Conservation (phyloP, 139 green algal species). For the Picochlorum sp. region DNA sequence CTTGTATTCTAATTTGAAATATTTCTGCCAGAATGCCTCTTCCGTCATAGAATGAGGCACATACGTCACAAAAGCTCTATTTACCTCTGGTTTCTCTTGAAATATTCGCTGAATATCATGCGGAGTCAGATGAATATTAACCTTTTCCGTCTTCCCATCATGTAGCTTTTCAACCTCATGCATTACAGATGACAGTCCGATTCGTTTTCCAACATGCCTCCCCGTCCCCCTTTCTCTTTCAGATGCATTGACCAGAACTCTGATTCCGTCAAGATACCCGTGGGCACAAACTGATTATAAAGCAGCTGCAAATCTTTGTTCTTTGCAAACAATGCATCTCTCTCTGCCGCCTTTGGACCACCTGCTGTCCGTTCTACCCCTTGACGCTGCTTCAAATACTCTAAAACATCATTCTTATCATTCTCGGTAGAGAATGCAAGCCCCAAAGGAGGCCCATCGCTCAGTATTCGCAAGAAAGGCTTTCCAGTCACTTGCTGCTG, state of each 20-base stretch:
- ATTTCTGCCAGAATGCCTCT: constrained; percentile 45
- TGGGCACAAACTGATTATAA: constrained; percentile 35
- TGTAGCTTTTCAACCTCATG: constrained; percentile 20
- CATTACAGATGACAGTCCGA: constrained; percentile 35
- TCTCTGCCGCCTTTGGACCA: background rate
- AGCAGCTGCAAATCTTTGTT: constrained; percentile 32
- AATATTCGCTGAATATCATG: constrained; percentile 32
- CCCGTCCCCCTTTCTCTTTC: constrained; percentile 4
- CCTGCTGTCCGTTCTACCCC: background rate
- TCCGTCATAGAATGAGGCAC: constrained; percentile 36
- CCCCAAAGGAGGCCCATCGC: constrained; percentile 1
- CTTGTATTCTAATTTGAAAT: constrained; percentile 37
- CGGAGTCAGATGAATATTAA: constrained; percentile 33
- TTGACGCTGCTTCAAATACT: constrained; percentile 17
- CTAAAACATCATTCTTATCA: constrained; percentile 23
- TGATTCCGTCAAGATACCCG: constrained; percentile 31
- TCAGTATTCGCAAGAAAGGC: constrained; percentile 21
- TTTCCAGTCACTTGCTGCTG: constrained; percentile 31
- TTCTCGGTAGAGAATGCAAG: constrained; percentile 17
- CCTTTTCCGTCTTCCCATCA: constrained; percentile 31
- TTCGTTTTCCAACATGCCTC: constrained; percentile 13
- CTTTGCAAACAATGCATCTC: constrained; percentile 4
- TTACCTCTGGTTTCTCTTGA: constrained; percentile 37
- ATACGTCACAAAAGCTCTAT: constrained; percentile 36
- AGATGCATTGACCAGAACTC: constrained; percentile 37